Percentiles rank a stretch among this genome's conserved stretches.
Evolutionary conservation across 2,329 filamentous ascomycete species (phyloP).

Genomic region (Colletotrichum australisinense): DNA sequence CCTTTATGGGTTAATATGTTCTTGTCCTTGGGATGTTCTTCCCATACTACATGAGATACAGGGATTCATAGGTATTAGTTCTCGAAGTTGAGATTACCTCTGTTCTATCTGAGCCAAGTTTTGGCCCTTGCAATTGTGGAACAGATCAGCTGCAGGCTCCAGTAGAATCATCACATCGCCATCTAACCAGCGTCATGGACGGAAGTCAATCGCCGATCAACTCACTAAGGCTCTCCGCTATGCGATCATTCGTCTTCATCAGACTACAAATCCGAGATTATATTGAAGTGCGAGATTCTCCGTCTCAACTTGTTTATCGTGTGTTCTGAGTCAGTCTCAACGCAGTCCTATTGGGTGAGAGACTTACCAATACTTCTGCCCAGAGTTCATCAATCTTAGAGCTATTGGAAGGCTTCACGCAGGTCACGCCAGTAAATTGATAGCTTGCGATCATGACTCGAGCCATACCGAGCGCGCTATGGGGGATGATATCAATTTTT

Average conservation of each 20-base stretch:
- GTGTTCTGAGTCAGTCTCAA: not conserved
- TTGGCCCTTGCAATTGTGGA: not conserved
- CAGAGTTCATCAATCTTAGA: not conserved
- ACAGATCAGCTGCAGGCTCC: not conserved
- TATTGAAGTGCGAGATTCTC: not conserved
- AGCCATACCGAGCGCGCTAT: not conserved
- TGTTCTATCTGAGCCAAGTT: not conserved
- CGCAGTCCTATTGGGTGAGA: not conserved
- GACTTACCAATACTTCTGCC: not conserved
- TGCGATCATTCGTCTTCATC: not conserved
- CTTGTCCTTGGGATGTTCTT: too few species aligned
- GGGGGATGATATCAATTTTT: not conserved
- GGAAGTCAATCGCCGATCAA: not conserved
- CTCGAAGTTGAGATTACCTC: too few species aligned
- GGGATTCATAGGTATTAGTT: too few species aligned
- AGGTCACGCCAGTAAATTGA: not conserved
- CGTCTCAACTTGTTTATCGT: not conserved
- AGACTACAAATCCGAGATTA: not conserved
- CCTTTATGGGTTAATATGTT: not conserved
- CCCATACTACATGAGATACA: too few species aligned
- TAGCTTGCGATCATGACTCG: not conserved
- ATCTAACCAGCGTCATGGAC: not conserved
- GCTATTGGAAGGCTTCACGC: not conserved
- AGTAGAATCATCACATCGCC: not conserved
- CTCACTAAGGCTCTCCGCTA: not conserved